Base-by-base conservation (phyloP, 768 basidiomycete species). In the Lepiota venenata region DNA sequence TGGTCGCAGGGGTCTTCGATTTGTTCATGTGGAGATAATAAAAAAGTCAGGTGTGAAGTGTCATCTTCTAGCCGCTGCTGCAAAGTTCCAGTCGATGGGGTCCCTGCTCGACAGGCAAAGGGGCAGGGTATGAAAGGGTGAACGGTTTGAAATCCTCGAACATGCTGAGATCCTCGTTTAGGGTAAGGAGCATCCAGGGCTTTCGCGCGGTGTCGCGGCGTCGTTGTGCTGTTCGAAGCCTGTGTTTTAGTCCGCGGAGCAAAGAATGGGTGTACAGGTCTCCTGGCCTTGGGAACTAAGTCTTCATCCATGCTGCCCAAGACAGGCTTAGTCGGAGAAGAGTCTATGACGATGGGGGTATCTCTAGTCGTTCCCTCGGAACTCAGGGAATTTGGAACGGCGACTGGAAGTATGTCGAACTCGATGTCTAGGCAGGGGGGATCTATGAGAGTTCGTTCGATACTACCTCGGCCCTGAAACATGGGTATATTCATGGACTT, bases 121-220 rank as follows among this genome's bases (percentile, higher is more conserved):
- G 47, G 56, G n/a, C 57, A 45, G 29, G 40, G 41, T 35, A 36
- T 47, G 10, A 57, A 56, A 51, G 60, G 40, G 59, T 74, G 75
- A n/a, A 55, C 56, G 39, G 67, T 75, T 62, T 87, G 85, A 15
- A 71, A 65, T 35, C 85, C 85, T 58, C 77, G 81, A 58, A 85
- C 75, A 68, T 89, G 88, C 62, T 87, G 85, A 14, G 69, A 72
- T 20, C 71, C 67, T 43, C 60, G 60, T 58, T 71, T 69, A 27
- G 87, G 88, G 61, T 77, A 80, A 81, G 80, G 0, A 69, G 54
- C 47, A 50, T 27, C 49, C 22, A 52, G 46, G 49, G 53, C 40
- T 56, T 49, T 52, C 59, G 56, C 21, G 46, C 20, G 55, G 42
- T 46, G 49, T 54, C 29, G 51, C 39, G 32, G 54, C 36, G 47